Percentiles rank a stretch among this genome's conserved stretches.
phyloP scores from a whole-genome alignment of 2,329 filamentous ascomycete species.

The Talaromyces amestolkiae region DNA sequence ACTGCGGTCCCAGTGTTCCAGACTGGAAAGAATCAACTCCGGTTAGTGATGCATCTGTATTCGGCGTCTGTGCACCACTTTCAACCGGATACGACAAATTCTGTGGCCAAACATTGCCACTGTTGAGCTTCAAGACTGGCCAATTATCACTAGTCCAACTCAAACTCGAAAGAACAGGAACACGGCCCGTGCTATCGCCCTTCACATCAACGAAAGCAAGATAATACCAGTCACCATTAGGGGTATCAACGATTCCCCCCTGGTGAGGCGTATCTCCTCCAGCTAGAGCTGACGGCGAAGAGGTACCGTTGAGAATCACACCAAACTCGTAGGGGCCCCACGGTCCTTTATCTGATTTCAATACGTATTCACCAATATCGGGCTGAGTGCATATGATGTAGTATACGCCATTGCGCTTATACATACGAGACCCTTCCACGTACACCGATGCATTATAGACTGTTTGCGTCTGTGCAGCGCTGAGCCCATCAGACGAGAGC shows the following conservation, averaged over 20 bases:
- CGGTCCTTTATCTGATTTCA: background rate
- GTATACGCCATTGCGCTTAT: background rate
- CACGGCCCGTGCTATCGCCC: too few relatives aligned
- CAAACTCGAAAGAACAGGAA: too few relatives aligned
- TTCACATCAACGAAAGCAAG: background rate
- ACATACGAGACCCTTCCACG: background rate
- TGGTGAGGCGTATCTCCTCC: background rate
- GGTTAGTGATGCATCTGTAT: background rate
- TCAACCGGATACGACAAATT: too few relatives aligned
- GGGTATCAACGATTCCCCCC: slow-evolving; percentile 2
- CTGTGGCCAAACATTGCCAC: too few relatives aligned
- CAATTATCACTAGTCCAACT: too few relatives aligned
- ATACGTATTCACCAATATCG: background rate
- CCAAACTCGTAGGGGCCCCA: background rate
- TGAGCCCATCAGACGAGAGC: background rate
- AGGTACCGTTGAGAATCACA: too few relatives aligned
- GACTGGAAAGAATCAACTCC: background rate
- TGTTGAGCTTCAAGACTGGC: too few relatives aligned
- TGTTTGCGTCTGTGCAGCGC: background rate
- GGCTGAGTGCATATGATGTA: background rate
- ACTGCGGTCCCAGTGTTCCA: background rate
- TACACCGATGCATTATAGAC: background rate
- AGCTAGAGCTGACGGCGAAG: too few relatives aligned
- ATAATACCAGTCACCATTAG: slow-evolving; percentile 2
- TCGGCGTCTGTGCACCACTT: too few relatives aligned